Base-by-base conservation (phyloP, 1,139 yeast genomes). In the Suhomyces coccinellae region DNA sequence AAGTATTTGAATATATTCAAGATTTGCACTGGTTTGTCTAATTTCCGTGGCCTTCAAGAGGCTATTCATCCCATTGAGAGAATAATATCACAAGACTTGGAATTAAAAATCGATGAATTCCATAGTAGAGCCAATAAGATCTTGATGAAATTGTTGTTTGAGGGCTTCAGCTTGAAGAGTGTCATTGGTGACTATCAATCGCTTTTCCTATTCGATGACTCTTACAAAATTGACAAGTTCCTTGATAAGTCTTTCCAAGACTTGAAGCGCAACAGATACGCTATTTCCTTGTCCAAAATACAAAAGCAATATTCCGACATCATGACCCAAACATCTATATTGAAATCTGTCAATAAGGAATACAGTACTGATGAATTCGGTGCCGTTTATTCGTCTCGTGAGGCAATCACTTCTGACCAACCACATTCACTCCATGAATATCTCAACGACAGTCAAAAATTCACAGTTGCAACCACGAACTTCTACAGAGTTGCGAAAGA, bases 1-100 rank as follows among this genome's bases (percentile, higher is more conserved):
- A 90, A 89, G 61, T 85, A 85, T 54, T 67, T 91, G 46, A 87
- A 88, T 54, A 84, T 93, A 5, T 76, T 87, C 45, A 77, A 82
- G 47, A 82, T 74, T 45, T 82, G 88, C 52, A 67, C 72, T 10
- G 81, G 82, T 0, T 49, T 70, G 10, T 67, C 69, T 34, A 63
- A 69, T 44, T 66, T 72, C 38, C 62, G 62, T 13, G 45, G 45
- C 14, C 56, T 70, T 9, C 57, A 63, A 37, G 75, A 71, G 40
- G 36, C 39, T n/a, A 56, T 66, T 16, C 53, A 48, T 29, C 66
- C 66, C 2, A 66, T 69, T 34, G 66, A 60, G 11, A 67, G 62
- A 38, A 67, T 89, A 38, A 83, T 80, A 43, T 83, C 86, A 29
- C 73, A 79, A 2, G 80, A 81, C 55, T 66, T 89, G 36, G 76